A percentile compares a stretch with the other conserved stretches of the same genome.
phyloP scores from a whole-genome alignment of 345 rosid species.

The Ailanthus altissimus region DNA sequence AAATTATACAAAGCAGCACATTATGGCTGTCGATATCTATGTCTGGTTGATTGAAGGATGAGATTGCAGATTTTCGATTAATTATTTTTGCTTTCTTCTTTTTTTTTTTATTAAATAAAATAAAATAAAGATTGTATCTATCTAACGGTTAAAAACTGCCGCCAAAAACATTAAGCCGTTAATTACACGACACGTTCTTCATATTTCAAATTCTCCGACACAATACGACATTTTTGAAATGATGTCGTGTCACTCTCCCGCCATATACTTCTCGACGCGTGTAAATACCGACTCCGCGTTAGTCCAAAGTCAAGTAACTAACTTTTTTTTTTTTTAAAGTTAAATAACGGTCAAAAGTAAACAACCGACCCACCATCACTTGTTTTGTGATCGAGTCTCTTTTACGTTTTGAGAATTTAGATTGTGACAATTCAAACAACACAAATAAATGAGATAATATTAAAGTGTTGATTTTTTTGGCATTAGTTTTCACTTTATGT shows the following conservation, averaged over 20 bases:
- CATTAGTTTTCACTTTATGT: neutral
- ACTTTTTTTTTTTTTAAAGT: neutral
- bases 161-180: neutral
- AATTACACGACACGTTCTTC: neutral
- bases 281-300: neutral
- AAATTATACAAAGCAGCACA: neutral
- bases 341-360: neutral
- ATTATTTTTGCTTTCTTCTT: neutral
- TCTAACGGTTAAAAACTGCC: neutral
- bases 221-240: too few species aligned
- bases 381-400: neutral
- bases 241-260: neutral
- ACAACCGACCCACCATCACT: neutral
- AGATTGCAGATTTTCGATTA: too few species aligned
- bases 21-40: neutral
- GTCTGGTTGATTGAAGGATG: too few species aligned
- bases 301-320: neutral
- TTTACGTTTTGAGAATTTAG: neutral
- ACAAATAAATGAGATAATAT: too few species aligned
- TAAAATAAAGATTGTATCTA: neutral
- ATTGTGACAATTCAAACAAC: neutral
- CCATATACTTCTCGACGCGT: neutral
- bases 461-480: neutral
- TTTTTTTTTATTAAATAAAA: neutral
- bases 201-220: neutral